Percentiles rank a stretch among this genome's conserved stretches.
These are phyloP conservation scores for Calocera cornea DNA, from an alignment of 768 basidiomycete species.

Conservation along the genomic window DNA sequence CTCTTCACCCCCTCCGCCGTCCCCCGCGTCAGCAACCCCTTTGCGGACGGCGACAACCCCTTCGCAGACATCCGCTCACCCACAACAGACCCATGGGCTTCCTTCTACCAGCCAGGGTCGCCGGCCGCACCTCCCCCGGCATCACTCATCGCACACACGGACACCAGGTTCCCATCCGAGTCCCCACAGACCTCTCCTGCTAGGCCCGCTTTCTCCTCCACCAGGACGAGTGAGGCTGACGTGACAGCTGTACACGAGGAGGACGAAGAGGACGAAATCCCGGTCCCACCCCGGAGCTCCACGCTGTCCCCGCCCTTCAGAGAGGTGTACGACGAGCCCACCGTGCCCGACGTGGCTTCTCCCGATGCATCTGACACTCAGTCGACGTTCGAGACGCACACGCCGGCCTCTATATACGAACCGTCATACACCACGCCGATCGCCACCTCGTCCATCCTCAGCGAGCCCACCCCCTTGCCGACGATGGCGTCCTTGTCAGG, in stretches of 20 bases:
- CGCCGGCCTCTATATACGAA: slow-evolving; percentile 7
- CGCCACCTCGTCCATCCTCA: slow-evolving; percentile 17
- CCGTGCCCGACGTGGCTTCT: slow-evolving; percentile 15
- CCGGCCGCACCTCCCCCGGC: slow-evolving; percentile 11
- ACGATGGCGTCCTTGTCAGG: background rate
- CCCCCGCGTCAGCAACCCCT: slow-evolving; percentile 60
- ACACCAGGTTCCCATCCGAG: background rate
- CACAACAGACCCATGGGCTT: slow-evolving; percentile 68
- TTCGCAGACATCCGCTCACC: slow-evolving; percentile 47
- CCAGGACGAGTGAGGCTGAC: slow-evolving; percentile 17
- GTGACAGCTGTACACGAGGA: slow-evolving; percentile 23
- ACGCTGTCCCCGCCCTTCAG: background rate
- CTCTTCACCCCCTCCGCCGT: slow-evolving; percentile 42
- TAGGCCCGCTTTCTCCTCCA: slow-evolving; percentile 11
- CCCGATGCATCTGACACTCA: slow-evolving; percentile 29
- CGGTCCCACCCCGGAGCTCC: background rate
- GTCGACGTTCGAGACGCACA: slow-evolving; percentile 12
- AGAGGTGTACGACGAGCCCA: slow-evolving; percentile 9
- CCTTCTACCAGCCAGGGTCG: slow-evolving; percentile 32
- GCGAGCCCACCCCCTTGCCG: slow-evolving; percentile 4
- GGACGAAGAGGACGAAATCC: slow-evolving; percentile 13
- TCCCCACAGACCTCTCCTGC: slow-evolving; percentile 7
- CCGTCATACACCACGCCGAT: slow-evolving; percentile 22
- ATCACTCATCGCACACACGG: slow-evolving; percentile 6
- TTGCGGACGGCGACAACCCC: slow-evolving; percentile 39